Percentiles rank a stretch among this genome's conserved stretches.
Conservation (phyloP, 1,284 basidiomycete genomes). For the Malassezia globosa region DNA sequence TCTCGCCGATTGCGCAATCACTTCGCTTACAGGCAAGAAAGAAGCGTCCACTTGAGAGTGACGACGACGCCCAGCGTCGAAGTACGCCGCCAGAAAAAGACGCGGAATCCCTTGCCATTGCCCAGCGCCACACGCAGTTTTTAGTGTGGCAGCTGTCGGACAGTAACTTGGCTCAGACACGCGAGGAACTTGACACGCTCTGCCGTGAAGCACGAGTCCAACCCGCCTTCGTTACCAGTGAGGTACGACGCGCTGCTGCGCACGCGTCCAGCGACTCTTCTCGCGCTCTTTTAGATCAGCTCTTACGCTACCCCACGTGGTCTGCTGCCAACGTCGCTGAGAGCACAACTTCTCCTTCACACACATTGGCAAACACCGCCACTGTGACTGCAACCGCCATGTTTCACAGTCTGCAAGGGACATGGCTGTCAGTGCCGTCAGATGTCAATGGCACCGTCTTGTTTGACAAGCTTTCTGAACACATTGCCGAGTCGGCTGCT, state of each 20-base stretch:
- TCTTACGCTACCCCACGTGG: conserved; percentile 3
- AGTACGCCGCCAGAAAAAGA: not conserved
- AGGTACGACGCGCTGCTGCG: not conserved
- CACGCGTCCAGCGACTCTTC: not conserved
- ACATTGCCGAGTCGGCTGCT: conserved; percentile 6
- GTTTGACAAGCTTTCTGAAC: conserved; percentile 4
- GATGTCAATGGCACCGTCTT: not conserved
- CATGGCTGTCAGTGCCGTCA: not conserved
- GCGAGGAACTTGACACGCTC: conserved; percentile 8
- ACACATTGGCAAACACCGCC: too few species aligned
- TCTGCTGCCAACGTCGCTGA: too few species aligned
- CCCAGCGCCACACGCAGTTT: conserved; percentile 55
- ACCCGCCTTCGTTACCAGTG: not conserved
- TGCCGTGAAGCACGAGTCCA: conserved; percentile 1
- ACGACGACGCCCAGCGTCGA: not conserved
- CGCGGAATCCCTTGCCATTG: conserved; percentile 52
- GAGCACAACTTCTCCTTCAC: too few species aligned
- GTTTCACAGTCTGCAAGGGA: conserved; percentile 6
- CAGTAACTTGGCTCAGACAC: conserved; percentile 3
- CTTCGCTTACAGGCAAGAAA: conserved; percentile 17
- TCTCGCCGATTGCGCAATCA: conserved; percentile 22
- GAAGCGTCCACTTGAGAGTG: not conserved
- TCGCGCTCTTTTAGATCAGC: not conserved
- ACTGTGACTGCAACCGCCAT: not conserved
- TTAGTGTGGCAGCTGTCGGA: conserved; percentile 11